These are phyloP conservation scores for Simplicillium sp. DNA, from an alignment of 2,329 filamentous ascomycete genomes.

Conservation along the genomic window DNA sequence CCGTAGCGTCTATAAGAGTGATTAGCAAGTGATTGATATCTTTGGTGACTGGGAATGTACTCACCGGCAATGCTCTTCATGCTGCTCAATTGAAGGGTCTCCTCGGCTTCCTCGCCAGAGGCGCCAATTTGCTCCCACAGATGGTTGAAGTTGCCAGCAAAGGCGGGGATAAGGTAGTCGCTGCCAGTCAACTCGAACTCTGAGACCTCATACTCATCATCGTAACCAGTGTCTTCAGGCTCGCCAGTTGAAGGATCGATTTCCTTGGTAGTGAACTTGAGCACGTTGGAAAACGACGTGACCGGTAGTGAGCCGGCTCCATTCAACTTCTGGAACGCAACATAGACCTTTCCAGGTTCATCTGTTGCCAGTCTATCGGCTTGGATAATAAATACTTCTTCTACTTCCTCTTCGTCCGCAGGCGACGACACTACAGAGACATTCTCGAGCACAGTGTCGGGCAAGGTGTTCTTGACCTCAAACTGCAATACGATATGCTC, in stretches of 20 bases:
- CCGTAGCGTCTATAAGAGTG: conserved; percentile 65
- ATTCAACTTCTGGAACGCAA: conserved; percentile 78
- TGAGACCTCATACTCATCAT: conserved; percentile 95
- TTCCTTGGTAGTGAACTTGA: conserved; percentile 97
- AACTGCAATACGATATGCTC: conserved; percentile 94
- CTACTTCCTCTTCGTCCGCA: conserved; percentile 69
- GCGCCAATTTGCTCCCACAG: conserved; percentile 91
- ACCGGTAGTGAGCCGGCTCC: conserved; percentile 71
- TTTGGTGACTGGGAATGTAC: conserved; percentile 18
- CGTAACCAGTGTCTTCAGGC: conserved; percentile 85
- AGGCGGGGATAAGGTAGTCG: conserved; percentile 89
- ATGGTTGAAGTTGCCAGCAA: conserved; percentile 89
- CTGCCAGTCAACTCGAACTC: conserved; percentile 85
- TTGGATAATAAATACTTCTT: conserved; percentile 91
- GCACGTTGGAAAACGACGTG: conserved; percentile 77
- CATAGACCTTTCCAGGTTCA: conserved; percentile 87
- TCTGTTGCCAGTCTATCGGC: conserved; percentile 74
- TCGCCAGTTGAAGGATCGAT: conserved; percentile 92
- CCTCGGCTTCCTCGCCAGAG: conserved; percentile 80
- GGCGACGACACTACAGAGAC: conserved; percentile 77
- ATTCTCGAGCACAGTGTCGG: conserved; percentile 82
- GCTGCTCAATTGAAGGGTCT: conserved; percentile 79
- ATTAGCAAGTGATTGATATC: conserved; percentile 11
- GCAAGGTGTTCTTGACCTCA: conserved; percentile 94
- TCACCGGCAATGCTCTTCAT: conserved; percentile 88